Conservation (phyloP, 2,329 filamentous ascomycete genomes). For the Coleophoma eucalyptorum region DNA sequence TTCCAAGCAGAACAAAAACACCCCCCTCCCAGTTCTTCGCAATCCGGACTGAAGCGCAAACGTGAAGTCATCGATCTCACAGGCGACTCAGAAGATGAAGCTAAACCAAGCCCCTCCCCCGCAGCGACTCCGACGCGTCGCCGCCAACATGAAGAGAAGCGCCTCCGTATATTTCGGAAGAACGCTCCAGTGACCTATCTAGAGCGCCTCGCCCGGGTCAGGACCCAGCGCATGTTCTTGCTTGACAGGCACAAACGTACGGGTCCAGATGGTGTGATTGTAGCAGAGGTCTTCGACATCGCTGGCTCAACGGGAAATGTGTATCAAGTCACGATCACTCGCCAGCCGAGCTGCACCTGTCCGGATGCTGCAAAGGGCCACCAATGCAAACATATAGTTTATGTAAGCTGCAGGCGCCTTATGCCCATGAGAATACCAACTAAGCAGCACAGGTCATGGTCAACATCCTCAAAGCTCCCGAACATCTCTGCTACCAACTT, state of each 20-base stretch:
- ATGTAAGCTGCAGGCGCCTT: conserved; percentile 33
- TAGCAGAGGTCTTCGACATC: conserved; percentile 48
- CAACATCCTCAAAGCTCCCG: conserved; percentile 51
- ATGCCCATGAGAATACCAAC: neutral
- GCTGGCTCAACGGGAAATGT: conserved; percentile 60
- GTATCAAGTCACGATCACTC: conserved; percentile 52
- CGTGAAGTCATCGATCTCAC: no score
- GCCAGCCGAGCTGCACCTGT: conserved; percentile 49
- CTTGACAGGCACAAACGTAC: conserved; percentile 36
- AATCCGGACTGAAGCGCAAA: no score
- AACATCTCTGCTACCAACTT: conserved; percentile 53
- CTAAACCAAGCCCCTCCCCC: no score
- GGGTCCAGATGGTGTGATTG: conserved; percentile 32
- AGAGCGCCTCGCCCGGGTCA: conserved; percentile 42
- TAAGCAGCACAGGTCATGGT: conserved; percentile 40
- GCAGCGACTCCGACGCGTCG: no score
- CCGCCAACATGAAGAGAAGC: conserved; percentile 28
- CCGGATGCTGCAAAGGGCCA: conserved; percentile 49
- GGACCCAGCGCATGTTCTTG: conserved; percentile 53
- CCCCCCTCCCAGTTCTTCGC: no score
- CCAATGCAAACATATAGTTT: conserved; percentile 62
- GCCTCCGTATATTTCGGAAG: conserved; percentile 33
- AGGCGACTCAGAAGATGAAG: no score
- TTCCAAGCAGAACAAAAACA: no score
- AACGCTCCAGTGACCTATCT: conserved; percentile 41